Evolutionary conservation across 495 filamentous ascomycete species (phyloP), one percentile per base, ranked within the genome.

Genomic region (Neurospora africana): DNA sequence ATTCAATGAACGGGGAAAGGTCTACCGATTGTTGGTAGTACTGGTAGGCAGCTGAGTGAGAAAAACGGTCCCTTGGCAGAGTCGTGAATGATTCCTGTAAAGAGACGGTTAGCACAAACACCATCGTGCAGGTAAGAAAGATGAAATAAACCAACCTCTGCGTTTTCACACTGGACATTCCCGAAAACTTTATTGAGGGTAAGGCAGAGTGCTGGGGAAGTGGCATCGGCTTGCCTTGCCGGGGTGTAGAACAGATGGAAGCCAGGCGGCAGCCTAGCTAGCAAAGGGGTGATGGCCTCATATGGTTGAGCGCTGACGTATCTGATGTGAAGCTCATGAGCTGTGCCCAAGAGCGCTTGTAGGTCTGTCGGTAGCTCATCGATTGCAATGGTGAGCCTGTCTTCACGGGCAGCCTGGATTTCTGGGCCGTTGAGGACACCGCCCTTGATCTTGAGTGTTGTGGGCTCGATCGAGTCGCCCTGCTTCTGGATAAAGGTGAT

Each of bases 241-340:
- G 92, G 91, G 0, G 90, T 92, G 76, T 91, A 93, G 77, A 92
- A 91, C 33, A 93, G 84, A 85, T 98, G 94, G 11, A 98, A 83
- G 30, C 95, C 95, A 3, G 94, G 89, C 7, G 91, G 87, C 39
- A 94, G 80, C 72, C 90, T 87, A 69, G 93, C 91, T 37, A 86
- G 80, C 77, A 95, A 91, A 35, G 95, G 95, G 65, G 89, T 81
- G 37, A 90, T 75, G 2, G 87, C 78, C 39, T 85, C 79, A 76
- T 90, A 92, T 3, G 85, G 74, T 7, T 72, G 74, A 6, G 86
- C 81, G 30, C 87, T 89, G 19, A 89, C 87, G 92, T 93, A 98
- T 78, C 92, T 86, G 70, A 98, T 84, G 80, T 94, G 92, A 39
- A 97, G 81, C 78, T 93, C 91, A 74, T 91, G 89, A 53, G 84